Percentiles rank a stretch among this genome's conserved stretches.
These are phyloP conservation scores for Allantophomopsis lycopodina DNA, from an alignment of 2,329 filamentous ascomycete genomes.

Conservation along the genomic window DNA sequence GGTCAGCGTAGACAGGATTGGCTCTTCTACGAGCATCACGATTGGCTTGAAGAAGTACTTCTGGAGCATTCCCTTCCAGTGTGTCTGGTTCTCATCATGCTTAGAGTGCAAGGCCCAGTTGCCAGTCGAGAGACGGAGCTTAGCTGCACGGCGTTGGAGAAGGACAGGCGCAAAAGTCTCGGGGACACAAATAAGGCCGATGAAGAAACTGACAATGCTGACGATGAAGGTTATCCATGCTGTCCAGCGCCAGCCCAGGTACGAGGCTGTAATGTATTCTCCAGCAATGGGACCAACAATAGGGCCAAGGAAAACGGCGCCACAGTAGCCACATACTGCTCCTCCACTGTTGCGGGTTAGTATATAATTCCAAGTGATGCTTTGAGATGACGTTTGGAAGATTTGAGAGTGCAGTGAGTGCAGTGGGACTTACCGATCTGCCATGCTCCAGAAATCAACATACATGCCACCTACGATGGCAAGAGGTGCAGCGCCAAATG, in stretches of 20 bases:
- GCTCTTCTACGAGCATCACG: constrained; percentile 3
- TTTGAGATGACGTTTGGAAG: too few relatives aligned
- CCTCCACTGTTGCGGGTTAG: constrained; percentile 31
- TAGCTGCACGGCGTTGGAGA: constrained; percentile 33
- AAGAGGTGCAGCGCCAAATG: constrained; percentile 44
- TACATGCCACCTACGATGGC: constrained; percentile 43
- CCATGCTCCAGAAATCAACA: too few relatives aligned
- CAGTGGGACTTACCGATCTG: too few relatives aligned
- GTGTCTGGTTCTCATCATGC: constrained; percentile 26
- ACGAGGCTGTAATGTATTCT: constrained; percentile 40
- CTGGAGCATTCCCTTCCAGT: constrained; percentile 37
- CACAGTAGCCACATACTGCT: constrained; percentile 47
- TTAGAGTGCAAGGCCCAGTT: constrained; percentile 34
- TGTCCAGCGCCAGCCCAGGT: constrained; percentile 43
- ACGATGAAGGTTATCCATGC: constrained; percentile 48
- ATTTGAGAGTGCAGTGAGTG: too few relatives aligned
- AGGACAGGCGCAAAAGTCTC: constrained; percentile 46
- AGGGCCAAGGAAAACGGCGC: constrained; percentile 54
- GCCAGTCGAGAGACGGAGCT: constrained; percentile 34
- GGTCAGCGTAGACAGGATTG: constrained; percentile 30
- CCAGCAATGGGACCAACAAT: constrained; percentile 49
- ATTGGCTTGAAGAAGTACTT: constrained; percentile 13
- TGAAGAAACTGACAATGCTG: constrained; percentile 42
- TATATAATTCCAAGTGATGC: constrained; percentile 40
- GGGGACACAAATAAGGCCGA: constrained; percentile 33